Evolutionary conservation across 208 protist species (phyloP).

Genomic region (Leishmania aethiopica): DNA sequence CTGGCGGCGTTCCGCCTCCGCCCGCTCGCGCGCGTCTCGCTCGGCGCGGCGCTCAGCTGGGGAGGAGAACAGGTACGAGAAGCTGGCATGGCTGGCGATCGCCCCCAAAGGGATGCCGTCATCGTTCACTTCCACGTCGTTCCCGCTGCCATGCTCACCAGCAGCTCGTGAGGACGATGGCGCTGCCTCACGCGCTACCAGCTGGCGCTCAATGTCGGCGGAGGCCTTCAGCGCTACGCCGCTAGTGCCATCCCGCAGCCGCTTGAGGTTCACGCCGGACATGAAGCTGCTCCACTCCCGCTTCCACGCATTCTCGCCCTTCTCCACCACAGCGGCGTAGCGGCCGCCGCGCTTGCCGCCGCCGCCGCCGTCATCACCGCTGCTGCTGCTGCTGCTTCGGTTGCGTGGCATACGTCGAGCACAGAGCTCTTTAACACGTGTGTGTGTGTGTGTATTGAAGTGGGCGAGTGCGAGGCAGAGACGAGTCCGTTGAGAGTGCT

Average conservation of each 20-base stretch:
- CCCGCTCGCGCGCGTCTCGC: conserved; percentile 48
- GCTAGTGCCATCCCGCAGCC: conserved; percentile 68
- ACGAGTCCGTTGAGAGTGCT: not conserved
- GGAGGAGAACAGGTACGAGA: conserved; percentile 85
- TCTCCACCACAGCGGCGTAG: conserved; percentile 79
- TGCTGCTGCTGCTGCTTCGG: not conserved
- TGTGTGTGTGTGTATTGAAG: not conserved
- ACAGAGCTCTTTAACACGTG: not conserved
- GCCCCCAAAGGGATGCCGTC: conserved; percentile 30
- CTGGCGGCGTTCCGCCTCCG: conserved; percentile 29
- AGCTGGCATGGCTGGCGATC: conserved; percentile 33
- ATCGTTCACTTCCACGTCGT: conserved; percentile 16
- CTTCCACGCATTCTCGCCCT: conserved; percentile 83
- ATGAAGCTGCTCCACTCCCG: conserved; percentile 89
- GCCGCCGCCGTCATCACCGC: not conserved
- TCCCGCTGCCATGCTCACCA: not conserved
- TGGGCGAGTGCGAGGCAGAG: not conserved
- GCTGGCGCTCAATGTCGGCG: conserved; percentile 55
- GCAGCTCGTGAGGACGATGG: not conserved
- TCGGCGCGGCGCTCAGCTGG: conserved; percentile 72
- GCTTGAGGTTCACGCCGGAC: conserved; percentile 74
- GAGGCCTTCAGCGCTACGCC: conserved; percentile 56
- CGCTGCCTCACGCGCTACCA: not conserved
- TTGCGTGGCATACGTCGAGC: conserved; percentile 20
- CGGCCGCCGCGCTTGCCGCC: conserved; percentile 37